These are phyloP conservation scores for Abelmoschus esculentus DNA, from an alignment of 345 rosid species.

Conservation along the genomic window DNA sequence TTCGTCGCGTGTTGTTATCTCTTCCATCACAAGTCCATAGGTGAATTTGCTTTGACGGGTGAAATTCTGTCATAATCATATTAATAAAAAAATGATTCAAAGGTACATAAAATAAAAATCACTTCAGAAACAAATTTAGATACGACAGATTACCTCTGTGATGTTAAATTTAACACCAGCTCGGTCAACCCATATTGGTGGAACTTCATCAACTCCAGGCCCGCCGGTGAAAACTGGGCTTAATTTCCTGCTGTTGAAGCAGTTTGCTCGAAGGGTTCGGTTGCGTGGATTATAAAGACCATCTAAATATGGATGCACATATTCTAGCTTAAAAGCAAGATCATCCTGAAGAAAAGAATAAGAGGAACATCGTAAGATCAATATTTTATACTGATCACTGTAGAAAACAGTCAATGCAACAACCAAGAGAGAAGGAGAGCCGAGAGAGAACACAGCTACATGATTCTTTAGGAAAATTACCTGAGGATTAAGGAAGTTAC, in stretches of 20 bases:
- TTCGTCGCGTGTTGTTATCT: slow-evolving; percentile 94
- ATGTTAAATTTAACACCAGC: slow-evolving; percentile 88
- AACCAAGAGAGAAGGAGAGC: background rate
- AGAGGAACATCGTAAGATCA: background rate
- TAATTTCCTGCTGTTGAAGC: slow-evolving; percentile 93
- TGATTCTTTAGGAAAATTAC: slow-evolving; percentile 23
- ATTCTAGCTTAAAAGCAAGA: slow-evolving; percentile 96
- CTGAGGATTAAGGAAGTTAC: slow-evolving; percentile 92
- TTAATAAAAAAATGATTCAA: background rate
- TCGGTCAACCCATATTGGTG: slow-evolving; percentile 98
- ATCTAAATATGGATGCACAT: slow-evolving; percentile 92
- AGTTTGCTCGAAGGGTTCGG: slow-evolving; percentile 80
- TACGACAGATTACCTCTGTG: slow-evolving; percentile 62
- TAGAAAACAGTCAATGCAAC: background rate
- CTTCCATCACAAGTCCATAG: slow-evolving; percentile 96
- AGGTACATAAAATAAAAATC: background rate
- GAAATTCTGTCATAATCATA: slow-evolving; percentile 55
- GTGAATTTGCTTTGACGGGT: slow-evolving; percentile 96
- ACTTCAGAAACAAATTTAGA: background rate
- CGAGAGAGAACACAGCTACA: background rate
- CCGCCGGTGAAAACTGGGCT: slow-evolving; percentile 99
- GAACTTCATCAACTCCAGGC: slow-evolving; percentile 94
- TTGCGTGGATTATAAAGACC: slow-evolving; percentile 72
- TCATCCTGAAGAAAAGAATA: slow-evolving; percentile 58
- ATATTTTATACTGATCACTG: background rate